Evolutionary conservation across 1,284 basidiomycete species (phyloP).

Genomic region (Fomes fomentarius): DNA sequence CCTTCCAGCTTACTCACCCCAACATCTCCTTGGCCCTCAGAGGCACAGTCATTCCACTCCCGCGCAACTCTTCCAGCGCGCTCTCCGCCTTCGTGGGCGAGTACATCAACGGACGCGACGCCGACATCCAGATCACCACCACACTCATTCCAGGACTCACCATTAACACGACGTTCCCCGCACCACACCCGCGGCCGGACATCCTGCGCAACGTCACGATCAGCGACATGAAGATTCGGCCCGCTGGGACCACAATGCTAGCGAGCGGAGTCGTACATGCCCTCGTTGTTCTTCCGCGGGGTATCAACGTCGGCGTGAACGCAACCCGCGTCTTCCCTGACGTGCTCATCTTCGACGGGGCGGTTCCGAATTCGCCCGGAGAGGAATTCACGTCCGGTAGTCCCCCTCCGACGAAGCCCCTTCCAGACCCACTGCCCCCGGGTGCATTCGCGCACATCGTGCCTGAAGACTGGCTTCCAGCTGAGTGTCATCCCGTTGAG

Average conservation of each 20-base stretch:
- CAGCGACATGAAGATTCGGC: conserved; percentile 70
- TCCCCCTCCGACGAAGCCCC: conserved; percentile 47
- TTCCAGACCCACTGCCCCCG: conserved; percentile 66
- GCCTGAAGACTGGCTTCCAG: conserved; percentile 67
- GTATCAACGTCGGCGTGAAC: conserved; percentile 63
- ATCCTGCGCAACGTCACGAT: conserved; percentile 73
- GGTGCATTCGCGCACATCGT: conserved; percentile 74
- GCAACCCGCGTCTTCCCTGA: conserved; percentile 71
- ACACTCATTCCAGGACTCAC: conserved; percentile 52
- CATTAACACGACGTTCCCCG: conserved; percentile 61
- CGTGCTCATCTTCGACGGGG: conserved; percentile 75
- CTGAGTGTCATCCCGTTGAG: conserved; percentile 49
- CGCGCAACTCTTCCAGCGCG: conserved; percentile 43
- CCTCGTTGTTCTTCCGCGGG: conserved; percentile 64
- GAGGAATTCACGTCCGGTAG: no score
- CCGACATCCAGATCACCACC: conserved; percentile 60
- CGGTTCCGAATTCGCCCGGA: conserved; percentile 44
- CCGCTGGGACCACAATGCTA: conserved; percentile 49
- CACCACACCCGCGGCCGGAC: conserved; percentile 59
- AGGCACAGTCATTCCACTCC: conserved; percentile 63
- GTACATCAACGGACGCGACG: conserved; percentile 59
- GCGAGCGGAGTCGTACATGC: conserved; percentile 71
- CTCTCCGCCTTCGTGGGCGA: conserved; percentile 64
- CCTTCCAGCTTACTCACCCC: conserved; percentile 64
- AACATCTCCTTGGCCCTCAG: conserved; percentile 63